Conservation (phyloP, 2,329 filamentous ascomycete genomes). For the Conoideocrella luteorostrata region DNA sequence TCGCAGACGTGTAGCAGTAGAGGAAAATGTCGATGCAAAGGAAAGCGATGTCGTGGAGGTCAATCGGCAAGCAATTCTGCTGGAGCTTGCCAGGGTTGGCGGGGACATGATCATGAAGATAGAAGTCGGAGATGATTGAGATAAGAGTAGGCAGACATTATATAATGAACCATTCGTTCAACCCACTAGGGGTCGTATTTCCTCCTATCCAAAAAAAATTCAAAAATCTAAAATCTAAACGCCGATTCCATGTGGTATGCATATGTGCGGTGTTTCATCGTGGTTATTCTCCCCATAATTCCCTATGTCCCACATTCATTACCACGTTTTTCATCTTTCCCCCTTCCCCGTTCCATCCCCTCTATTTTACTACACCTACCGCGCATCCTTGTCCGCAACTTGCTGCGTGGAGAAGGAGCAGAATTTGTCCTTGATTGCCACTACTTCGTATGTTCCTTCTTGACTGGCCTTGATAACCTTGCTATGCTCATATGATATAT, state of each 20-base stretch:
- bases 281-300: too few relatives aligned
- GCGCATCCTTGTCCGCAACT: constrained; percentile 38
- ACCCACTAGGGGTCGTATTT: background rate
- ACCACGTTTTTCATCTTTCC: constrained; percentile 32
- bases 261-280: constrained; percentile 28
- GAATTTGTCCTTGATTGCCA: constrained; percentile 88
- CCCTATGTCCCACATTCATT: constrained; percentile 29
- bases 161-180: too few relatives aligned
- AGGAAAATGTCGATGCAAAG: constrained; percentile 27
- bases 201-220: constrained; percentile 14
- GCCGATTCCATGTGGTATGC: constrained; percentile 16
- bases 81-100: constrained; percentile 65
- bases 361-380: constrained; percentile 3
- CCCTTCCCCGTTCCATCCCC: background rate
- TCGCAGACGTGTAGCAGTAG: constrained; percentile 13
- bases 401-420: constrained; percentile 80
- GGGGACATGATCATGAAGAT: constrained; percentile 63
- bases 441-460: constrained; percentile 96
- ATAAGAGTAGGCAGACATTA: too few relatives aligned
- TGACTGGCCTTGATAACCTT: constrained; percentile 81
- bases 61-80: constrained; percentile 60
- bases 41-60: constrained; percentile 47
- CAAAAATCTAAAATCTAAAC: too few relatives aligned
- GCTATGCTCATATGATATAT: constrained; percentile 72
- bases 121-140: constrained; percentile 34